Conservation (phyloP, 352 stramenopile genomes). For the Phytophthora pinifolia region DNA sequence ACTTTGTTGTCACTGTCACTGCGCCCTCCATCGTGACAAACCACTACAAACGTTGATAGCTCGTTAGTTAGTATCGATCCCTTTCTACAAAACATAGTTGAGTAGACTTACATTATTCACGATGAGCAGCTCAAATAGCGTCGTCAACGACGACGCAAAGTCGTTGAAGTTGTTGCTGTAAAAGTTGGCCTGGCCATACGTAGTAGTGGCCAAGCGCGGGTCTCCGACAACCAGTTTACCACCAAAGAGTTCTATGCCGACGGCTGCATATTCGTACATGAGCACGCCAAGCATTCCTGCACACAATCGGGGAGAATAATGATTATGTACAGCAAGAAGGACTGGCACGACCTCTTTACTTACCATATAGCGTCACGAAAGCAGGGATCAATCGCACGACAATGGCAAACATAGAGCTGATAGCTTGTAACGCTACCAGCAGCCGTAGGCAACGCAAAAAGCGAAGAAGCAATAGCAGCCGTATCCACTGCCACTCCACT, state of each 20-base stretch:
- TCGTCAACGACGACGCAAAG: constrained; percentile 51
- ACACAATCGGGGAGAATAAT: neutral
- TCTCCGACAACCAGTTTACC: constrained; percentile 50
- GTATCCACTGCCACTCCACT: constrained; percentile 51
- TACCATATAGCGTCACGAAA: constrained; percentile 63
- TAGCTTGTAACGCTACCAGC: constrained; percentile 43
- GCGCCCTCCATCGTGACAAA: constrained; percentile 70
- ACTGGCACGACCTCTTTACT: neutral
- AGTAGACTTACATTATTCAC: constrained; percentile 65
- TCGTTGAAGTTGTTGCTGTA: constrained; percentile 85
- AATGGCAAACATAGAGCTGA: constrained; percentile 59
- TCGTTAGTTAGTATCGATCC: neutral
- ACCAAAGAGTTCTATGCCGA: constrained; percentile 68
- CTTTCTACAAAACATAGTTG: neutral
- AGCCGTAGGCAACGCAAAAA: constrained; percentile 60
- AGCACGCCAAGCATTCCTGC: constrained; percentile 59
- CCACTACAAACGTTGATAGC: constrained; percentile 37
- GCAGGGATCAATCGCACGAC: constrained; percentile 46
- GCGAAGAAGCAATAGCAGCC: constrained; percentile 55
- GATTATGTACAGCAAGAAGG: neutral
- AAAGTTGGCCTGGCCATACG: constrained; percentile 55
- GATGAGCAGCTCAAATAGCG: constrained; percentile 74
- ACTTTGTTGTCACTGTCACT: constrained; percentile 49
- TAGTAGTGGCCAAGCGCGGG: constrained; percentile 29
- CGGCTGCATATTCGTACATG: constrained; percentile 57